A percentile compares a stretch with the other conserved stretches of the same genome.
phyloP scores from a whole-genome alignment of 306 rosid genomes.

The Acacia acuminata region DNA sequence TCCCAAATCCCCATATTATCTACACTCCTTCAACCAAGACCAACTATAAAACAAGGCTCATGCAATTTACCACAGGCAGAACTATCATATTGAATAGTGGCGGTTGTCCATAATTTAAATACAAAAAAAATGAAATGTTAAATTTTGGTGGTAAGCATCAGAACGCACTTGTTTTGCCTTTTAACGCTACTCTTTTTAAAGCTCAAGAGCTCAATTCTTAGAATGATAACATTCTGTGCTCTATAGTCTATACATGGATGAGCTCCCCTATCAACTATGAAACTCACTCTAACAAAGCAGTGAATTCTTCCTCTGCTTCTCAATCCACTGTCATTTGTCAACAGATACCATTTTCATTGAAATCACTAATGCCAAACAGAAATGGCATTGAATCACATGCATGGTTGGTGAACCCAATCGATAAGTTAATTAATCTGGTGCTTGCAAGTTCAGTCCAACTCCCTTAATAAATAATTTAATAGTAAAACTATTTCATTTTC shows the following conservation, averaged over 20 bases:
- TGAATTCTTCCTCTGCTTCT: not conserved
- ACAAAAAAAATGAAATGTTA: not conserved
- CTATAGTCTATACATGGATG: not conserved
- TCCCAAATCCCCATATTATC: not conserved
- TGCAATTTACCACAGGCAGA: not conserved
- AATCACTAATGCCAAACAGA: not conserved
- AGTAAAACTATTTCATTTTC: not conserved
- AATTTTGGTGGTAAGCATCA: not conserved
- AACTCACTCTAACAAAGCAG: not conserved
- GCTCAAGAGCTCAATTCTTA: not conserved
- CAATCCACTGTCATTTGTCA: not conserved
- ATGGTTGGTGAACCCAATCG: not conserved
- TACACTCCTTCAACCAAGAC: not conserved
- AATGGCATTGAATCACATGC: not conserved
- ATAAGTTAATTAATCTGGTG: not conserved
- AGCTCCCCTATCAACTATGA: not conserved
- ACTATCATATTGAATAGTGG: not conserved
- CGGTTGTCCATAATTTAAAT: not conserved
- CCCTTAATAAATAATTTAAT: not conserved
- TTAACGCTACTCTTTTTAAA: too few relatives aligned
- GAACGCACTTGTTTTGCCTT: not conserved
- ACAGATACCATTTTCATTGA: not conserved
- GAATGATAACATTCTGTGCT: not conserved
- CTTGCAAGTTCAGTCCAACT: not conserved
- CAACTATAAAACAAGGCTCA: not conserved